Percentiles rank a stretch among this genome's conserved stretches.
These are phyloP conservation scores for Pythium monospermum DNA, from an alignment of 352 stramenopile genomes.

Conservation along the genomic window DNA sequence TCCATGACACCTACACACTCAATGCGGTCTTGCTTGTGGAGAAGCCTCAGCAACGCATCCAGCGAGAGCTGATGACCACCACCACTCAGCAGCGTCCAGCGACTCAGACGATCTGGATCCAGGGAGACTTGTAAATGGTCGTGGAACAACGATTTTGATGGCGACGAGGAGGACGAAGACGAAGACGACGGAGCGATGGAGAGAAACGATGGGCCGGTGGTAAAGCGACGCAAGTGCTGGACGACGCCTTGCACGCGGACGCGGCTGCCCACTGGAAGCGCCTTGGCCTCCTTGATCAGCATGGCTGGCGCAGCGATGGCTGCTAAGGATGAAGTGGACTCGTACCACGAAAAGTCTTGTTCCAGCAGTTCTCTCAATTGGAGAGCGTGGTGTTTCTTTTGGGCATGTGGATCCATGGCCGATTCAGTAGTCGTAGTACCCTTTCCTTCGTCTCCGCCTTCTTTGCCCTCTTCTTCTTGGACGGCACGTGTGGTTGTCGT, in stretches of 20 bases:
- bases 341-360: conserved; percentile 10
- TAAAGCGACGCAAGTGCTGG: conserved; percentile 20
- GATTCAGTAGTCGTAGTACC: not conserved
- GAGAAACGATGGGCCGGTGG: conserved; percentile 19
- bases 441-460: too few relatives aligned
- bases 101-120: conserved; percentile 3
- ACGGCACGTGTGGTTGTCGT: too few relatives aligned
- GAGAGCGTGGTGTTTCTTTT: conserved; percentile 16
- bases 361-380: conserved; percentile 14
- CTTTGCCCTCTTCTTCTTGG: too few relatives aligned
- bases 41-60: conserved; percentile 16
- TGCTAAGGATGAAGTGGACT: too few relatives aligned
- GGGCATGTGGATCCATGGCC: not conserved
- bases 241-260: conserved; percentile 14
- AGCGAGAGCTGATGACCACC: not conserved
- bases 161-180: conserved; percentile 6
- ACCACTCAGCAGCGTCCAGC: not conserved
- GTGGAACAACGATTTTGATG: conserved; percentile 4
- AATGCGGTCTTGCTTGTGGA: conserved; percentile 19
- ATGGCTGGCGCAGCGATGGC: not conserved
- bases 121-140: conserved; percentile 19
- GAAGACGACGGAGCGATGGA: conserved; percentile 6
- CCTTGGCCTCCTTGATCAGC: not conserved
- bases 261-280: not conserved
- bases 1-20: conserved; percentile 12